phyloP scores from a whole-genome alignment of 2,329 filamentous ascomycete genomes.

The Cordyceps cateniannulata region DNA sequence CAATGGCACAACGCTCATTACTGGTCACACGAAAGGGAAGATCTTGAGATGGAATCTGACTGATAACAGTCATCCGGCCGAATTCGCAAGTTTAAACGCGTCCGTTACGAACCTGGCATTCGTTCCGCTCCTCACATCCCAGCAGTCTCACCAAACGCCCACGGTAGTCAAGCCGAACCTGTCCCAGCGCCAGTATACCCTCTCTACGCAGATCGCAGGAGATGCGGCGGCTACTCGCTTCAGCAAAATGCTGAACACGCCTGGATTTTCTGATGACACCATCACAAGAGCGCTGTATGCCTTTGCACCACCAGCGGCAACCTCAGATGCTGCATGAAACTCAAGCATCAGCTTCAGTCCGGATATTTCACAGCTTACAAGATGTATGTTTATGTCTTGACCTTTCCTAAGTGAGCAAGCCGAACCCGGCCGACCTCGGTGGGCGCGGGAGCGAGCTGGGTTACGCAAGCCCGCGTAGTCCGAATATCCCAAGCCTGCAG shows the following conservation, averaged over 20 bases:
- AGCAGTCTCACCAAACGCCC: constrained; percentile 38
- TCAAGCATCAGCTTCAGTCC: background rate
- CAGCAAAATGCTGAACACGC: constrained; percentile 35
- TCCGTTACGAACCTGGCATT: constrained; percentile 79
- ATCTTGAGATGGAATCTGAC: constrained; percentile 76
- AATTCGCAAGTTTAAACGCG: constrained; percentile 67
- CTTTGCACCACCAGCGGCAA: constrained; percentile 30
- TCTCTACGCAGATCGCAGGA: constrained; percentile 56
- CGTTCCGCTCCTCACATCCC: constrained; percentile 46
- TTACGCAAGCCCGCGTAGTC: background rate
- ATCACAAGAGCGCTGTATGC: constrained; percentile 45
- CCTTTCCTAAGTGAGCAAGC: background rate
- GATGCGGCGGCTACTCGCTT: constrained; percentile 35
- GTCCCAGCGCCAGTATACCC: constrained; percentile 56
- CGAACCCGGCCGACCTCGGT: background rate
- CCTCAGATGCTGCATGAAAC: constrained; percentile 13
- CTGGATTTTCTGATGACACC: constrained; percentile 40
- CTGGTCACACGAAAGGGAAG: constrained; percentile 75
- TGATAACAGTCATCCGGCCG: constrained; percentile 59
- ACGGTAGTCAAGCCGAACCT: constrained; percentile 76
- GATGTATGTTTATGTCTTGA: background rate
- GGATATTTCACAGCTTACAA: background rate
- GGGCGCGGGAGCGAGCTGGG: background rate
- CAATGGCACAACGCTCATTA: constrained; percentile 73
- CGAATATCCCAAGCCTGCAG: background rate